Evolutionary conservation across 2,329 filamentous ascomycete species (phyloP).

Genomic region (Talaromyces sp.): DNA sequence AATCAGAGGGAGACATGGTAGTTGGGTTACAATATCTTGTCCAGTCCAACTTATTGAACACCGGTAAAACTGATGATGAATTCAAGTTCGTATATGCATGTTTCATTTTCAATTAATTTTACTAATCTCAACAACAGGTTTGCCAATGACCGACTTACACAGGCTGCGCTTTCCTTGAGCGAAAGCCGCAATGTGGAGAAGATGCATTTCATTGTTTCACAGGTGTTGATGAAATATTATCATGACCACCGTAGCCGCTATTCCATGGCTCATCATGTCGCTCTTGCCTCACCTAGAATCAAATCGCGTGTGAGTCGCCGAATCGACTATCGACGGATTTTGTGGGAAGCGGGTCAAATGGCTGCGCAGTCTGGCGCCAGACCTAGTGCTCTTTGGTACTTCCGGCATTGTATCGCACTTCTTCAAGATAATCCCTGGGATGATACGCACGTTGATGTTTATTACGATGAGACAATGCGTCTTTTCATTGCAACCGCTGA

Average conservation of each 20-base stretch:
- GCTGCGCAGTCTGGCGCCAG: slow-evolving; percentile 82
- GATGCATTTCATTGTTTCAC: slow-evolving; percentile 91
- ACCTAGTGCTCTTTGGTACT: slow-evolving; percentile 80
- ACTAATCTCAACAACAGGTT: slow-evolving; percentile 57
- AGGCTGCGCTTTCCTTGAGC: slow-evolving; percentile 70
- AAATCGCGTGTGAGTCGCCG: slow-evolving; percentile 64
- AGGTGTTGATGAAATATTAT: slow-evolving; percentile 74
- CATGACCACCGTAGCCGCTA: slow-evolving; percentile 68
- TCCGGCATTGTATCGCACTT: slow-evolving; percentile 73
- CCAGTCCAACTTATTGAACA: slow-evolving; percentile 76
- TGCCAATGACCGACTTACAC: slow-evolving; percentile 82
- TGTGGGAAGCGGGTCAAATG: slow-evolving; percentile 76
- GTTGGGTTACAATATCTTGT: slow-evolving; percentile 81
- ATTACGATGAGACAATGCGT: slow-evolving; percentile 82
- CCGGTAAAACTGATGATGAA: slow-evolving; percentile 80
- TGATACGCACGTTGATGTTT: slow-evolving; percentile 68
- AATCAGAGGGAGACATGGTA: slow-evolving; percentile 66
- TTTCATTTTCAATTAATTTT: not conserved
- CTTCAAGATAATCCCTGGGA: slow-evolving; percentile 80
- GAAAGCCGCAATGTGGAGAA: slow-evolving; percentile 68
- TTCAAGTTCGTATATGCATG: slow-evolving; percentile 55
- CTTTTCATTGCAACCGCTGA: slow-evolving; percentile 79
- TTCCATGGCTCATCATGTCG: slow-evolving; percentile 78
- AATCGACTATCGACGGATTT: slow-evolving; percentile 70
- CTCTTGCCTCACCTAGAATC: slow-evolving; percentile 74